Conservation (phyloP, 495 filamentous ascomycete genomes). For the Penicillium argentinense region DNA sequence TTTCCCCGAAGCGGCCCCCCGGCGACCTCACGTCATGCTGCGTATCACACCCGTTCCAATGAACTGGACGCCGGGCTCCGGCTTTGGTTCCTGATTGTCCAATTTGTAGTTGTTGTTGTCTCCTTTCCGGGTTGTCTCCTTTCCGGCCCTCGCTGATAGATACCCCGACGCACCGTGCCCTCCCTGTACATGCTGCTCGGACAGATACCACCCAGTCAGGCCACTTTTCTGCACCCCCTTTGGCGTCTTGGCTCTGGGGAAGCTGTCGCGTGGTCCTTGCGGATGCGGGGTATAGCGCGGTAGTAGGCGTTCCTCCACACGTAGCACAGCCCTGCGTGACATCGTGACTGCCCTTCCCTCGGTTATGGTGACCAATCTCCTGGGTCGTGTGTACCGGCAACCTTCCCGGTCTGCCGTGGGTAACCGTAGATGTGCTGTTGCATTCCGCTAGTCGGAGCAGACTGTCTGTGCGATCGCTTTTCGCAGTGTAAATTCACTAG, state of each 20-base stretch:
- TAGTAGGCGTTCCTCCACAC: constrained; percentile 12
- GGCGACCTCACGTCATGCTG: constrained; percentile 19
- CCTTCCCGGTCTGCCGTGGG: not conserved
- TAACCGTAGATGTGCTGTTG: not conserved
- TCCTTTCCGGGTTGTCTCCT: too few relatives aligned
- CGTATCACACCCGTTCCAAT: not conserved
- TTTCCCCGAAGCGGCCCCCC: constrained; percentile 19
- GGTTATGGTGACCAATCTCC: not conserved
- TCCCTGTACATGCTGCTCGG: not conserved
- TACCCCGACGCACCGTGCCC: constrained; percentile 8
- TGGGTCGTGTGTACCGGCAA: not conserved
- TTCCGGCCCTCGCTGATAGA: constrained; percentile 10
- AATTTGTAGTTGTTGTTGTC: too few relatives aligned
- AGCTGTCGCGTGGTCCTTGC: constrained; percentile 26
- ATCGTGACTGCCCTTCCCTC: not conserved
- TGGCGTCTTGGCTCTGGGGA: constrained; percentile 32
- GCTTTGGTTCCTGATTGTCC: not conserved
- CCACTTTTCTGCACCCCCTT: constrained; percentile 6
- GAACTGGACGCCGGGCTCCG: constrained; percentile 1
- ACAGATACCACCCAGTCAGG: not conserved
- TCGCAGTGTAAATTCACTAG: too few relatives aligned
- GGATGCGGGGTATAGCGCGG: constrained; percentile 28
- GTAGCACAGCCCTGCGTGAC: not conserved
- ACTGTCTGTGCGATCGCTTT: not conserved
- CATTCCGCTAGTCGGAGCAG: not conserved